These are phyloP conservation scores for Inonotus obliquus DNA, from an alignment of 1,284 basidiomycete genomes.

Conservation along the genomic window DNA sequence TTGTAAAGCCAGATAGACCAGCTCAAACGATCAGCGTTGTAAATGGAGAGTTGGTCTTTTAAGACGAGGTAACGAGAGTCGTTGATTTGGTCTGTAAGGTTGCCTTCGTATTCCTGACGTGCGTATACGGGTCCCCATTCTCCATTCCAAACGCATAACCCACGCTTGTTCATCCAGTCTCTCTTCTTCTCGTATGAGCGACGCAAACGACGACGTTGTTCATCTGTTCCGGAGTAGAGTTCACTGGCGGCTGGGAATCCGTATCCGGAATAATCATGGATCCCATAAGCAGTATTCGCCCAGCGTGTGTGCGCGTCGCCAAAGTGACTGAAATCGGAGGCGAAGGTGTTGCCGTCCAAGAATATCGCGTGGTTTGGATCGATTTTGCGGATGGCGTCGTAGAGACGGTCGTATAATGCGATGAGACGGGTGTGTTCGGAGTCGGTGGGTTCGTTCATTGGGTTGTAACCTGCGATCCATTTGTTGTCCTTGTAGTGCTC, in stretches of 20 bases:
- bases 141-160: conserved; percentile 35
- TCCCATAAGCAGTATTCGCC: conserved; percentile 36
- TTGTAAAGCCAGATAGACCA: conserved; percentile 62
- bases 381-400: conserved; percentile 38
- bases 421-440: conserved; percentile 31
- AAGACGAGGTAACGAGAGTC: conserved; percentile 39
- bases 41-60: conserved; percentile 45
- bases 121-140: conserved; percentile 34
- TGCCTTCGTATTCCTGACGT: conserved; percentile 25
- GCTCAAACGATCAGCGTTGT: conserved; percentile 38
- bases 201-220: conserved; percentile 30
- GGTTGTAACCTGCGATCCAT: conserved; percentile 39
- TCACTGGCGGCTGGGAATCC: conserved; percentile 38
- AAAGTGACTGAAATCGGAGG: conserved; percentile 40
- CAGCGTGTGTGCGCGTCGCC: conserved; percentile 27
- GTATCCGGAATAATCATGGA: conserved; percentile 40
- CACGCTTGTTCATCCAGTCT: conserved; percentile 27
- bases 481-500: conserved; percentile 38
- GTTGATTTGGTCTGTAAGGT: conserved; percentile 35
- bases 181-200: conserved; percentile 31
- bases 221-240: conserved; percentile 25
- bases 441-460: conserved; percentile 43
- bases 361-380: conserved; percentile 39
- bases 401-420: conserved; percentile 36
- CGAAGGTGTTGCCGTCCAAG: conserved; percentile 38